Conservation (phyloP, 176 grass and related monocot genomes). For the Zizania latifolia region DNA sequence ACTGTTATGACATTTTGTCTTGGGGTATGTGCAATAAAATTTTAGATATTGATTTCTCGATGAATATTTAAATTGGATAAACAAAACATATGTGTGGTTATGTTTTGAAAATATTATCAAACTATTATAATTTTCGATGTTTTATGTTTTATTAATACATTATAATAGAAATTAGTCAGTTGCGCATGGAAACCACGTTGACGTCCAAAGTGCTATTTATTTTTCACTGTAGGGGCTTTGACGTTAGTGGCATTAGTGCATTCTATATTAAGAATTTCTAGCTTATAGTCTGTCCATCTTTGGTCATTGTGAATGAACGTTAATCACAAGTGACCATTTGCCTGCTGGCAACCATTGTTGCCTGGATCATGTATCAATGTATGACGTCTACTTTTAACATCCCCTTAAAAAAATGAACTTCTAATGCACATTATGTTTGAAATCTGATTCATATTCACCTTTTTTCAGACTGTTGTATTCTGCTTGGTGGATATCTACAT, state of each 20-base stretch:
- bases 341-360: neutral
- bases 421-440: neutral
- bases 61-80: neutral
- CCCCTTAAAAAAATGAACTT: neutral
- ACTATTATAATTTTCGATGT: neutral
- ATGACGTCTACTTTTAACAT: neutral
- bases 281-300: neutral
- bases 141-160: neutral
- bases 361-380: neutral
- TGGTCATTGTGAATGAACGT: neutral
- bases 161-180: too few species aligned
- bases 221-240: too few species aligned
- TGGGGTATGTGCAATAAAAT: too few species aligned
- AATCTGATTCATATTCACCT: constrained; percentile 29
- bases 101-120: neutral
- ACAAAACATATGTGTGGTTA: neutral
- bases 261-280: neutral
- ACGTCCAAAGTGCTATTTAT: too few species aligned
- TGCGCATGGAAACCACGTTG: too few species aligned
- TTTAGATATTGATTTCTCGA: neutral
- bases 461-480: constrained; percentile 67
- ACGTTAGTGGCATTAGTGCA: neutral
- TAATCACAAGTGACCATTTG: neutral
- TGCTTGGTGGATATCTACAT: constrained; percentile 89
- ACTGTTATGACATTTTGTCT: neutral